These are phyloP conservation scores for Ophiostoma novo-ulmi DNA, from an alignment of 2,329 filamentous ascomycete species.

Conservation along the genomic window DNA sequence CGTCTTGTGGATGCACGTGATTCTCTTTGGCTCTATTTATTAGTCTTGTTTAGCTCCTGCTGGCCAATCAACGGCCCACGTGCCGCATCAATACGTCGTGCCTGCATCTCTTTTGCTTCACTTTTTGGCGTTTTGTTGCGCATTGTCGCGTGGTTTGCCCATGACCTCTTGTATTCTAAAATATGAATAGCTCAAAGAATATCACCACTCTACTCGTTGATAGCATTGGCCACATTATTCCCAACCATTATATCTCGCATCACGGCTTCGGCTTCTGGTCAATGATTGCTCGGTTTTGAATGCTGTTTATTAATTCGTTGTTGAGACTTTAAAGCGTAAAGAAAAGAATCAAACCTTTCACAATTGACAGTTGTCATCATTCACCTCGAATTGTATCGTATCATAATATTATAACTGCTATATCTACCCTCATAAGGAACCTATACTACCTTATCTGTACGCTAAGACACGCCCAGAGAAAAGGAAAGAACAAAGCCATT, in stretches of 20 bases:
- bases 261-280: background rate
- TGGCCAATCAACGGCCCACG: constrained; percentile 14
- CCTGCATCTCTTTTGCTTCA: background rate
- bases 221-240: background rate
- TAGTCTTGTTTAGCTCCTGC: background rate
- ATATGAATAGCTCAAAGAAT: background rate
- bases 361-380: background rate
- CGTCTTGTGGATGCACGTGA: background rate
- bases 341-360: background rate
- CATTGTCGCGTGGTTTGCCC: background rate
- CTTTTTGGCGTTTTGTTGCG: background rate
- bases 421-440: no score
- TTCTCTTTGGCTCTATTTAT: background rate
- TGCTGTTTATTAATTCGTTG: no score
- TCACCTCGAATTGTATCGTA: background rate
- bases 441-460: constrained; percentile 1
- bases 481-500: background rate
- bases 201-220: background rate
- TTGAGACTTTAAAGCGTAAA: background rate
- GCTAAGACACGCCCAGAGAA: constrained; percentile 6
- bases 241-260: background rate
- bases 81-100: background rate
- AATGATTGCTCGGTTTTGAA: background rate
- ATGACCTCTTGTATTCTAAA: background rate
- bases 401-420: background rate